Evolutionary conservation across 2,329 filamentous ascomycete genomes (phyloP).

Genomic region (Cytospora paraplurivora): DNA sequence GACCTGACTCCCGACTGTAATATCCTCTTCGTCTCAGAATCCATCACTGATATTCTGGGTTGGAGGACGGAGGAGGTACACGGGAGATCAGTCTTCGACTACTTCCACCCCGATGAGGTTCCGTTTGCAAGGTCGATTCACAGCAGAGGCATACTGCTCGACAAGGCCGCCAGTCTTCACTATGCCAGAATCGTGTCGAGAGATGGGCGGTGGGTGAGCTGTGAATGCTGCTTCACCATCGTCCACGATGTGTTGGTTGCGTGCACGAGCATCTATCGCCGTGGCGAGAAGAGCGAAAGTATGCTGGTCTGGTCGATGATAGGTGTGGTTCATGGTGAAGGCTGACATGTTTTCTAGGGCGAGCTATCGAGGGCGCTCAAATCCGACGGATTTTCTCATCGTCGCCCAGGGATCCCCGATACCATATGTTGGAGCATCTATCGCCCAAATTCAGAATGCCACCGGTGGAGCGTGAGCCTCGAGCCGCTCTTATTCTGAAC

Average conservation of each 20-base stretch:
- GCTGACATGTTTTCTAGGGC: conserved; percentile 52
- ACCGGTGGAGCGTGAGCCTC: conserved; percentile 70
- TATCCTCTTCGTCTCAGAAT: conserved; percentile 82
- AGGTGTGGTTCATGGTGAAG: too few species aligned
- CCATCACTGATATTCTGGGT: conserved; percentile 79
- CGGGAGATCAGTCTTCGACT: conserved; percentile 79
- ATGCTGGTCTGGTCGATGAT: conserved; percentile 42
- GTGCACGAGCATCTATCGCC: conserved; percentile 76
- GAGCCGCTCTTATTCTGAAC: conserved; percentile 83
- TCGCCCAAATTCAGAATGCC: conserved; percentile 76
- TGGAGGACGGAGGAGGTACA: conserved; percentile 76
- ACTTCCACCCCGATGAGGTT: conserved; percentile 81
- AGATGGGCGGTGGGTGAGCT: conserved; percentile 72
- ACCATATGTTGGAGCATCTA: conserved; percentile 85
- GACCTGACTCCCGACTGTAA: conserved; percentile 75
- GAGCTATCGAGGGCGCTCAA: conserved; percentile 75
- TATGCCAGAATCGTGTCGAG: conserved; percentile 74
- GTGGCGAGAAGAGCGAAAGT: conserved; percentile 73
- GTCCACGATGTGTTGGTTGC: conserved; percentile 87
- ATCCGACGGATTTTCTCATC: conserved; percentile 80
- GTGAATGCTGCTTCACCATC: conserved; percentile 87
- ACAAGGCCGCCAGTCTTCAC: conserved; percentile 82
- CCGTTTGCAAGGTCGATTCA: conserved; percentile 74
- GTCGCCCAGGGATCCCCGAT: conserved; percentile 79
- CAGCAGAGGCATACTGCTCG: conserved; percentile 71